Evolutionary conservation across 2,329 filamentous ascomycete species (phyloP).

Genomic region (Pseudogymnoascus verrucosus): DNA sequence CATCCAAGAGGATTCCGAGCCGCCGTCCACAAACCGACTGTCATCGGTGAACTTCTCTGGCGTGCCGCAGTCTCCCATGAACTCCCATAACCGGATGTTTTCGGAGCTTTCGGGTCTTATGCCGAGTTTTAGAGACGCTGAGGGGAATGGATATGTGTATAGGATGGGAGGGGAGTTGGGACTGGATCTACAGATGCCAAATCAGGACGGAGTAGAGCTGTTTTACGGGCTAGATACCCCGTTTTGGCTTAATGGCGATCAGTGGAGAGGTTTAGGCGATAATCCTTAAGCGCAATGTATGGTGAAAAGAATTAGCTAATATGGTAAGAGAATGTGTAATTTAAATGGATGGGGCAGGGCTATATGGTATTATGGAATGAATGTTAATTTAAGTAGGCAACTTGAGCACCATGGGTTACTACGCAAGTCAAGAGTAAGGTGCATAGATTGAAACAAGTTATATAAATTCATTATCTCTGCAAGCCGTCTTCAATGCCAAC

Average conservation of each 20-base stretch:
- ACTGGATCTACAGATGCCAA: neutral
- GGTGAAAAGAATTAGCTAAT: neutral
- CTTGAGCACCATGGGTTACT: neutral
- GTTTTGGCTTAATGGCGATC: constrained; percentile 11
- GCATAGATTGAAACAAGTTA: neutral
- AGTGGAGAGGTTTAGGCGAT: neutral
- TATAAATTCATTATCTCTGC: neutral
- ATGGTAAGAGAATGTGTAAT: neutral
- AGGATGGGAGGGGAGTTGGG: neutral
- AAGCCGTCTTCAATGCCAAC: neutral
- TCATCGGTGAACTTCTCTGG: neutral
- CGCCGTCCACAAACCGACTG: neutral
- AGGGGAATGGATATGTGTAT: constrained; percentile 1
- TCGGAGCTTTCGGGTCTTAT: neutral
- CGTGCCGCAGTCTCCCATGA: neutral
- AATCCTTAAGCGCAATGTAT: neutral
- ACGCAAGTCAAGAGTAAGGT: neutral
- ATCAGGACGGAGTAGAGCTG: constrained; percentile 6
- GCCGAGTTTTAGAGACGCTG: neutral
- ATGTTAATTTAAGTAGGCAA: neutral
- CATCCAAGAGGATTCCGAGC: neutral
- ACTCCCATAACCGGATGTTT: neutral
- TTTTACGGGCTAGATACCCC: constrained; percentile 9
- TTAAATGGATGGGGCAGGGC: neutral
- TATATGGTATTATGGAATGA: neutral